Conservation (phyloP, 2,329 filamentous ascomycete genomes). For the Aspergillus tamarii region DNA sequence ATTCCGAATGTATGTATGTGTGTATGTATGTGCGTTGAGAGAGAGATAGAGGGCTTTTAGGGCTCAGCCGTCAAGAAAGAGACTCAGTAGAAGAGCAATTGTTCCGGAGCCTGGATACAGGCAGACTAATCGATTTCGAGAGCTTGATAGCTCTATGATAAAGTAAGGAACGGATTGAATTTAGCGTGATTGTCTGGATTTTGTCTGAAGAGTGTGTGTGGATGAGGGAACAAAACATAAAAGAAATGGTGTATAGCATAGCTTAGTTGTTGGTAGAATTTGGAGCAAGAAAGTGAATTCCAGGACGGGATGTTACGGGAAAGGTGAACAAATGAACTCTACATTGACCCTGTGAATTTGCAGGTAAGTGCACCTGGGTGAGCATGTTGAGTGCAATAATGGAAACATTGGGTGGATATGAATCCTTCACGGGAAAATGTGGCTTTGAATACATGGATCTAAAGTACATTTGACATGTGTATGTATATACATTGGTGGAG, state of each 20-base stretch:
- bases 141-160: neutral
- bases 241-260: neutral
- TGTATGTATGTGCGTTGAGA: neutral
- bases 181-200: neutral
- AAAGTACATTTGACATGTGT: neutral
- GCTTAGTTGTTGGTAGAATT: neutral
- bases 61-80: neutral
- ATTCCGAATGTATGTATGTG: neutral
- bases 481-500: conserved; percentile 5
- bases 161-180: neutral
- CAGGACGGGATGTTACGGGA: neutral
- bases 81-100: neutral
- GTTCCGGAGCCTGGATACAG: neutral
- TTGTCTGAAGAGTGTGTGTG: neutral
- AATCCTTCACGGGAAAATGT: neutral
- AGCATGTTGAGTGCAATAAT: neutral
- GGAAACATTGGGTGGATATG: neutral
- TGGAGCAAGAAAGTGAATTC: neutral
- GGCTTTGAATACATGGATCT: neutral
- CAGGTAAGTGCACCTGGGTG: neutral
- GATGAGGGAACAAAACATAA: too few species aligned
- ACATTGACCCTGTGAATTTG: neutral
- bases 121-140: neutral
- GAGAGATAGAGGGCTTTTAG: neutral
- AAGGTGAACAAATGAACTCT: neutral